A percentile compares a stretch with the other conserved stretches of the same genome.
Evolutionary conservation across 176 grass and related monocot species (phyloP).

Genomic region (Otatea glauca): DNA sequence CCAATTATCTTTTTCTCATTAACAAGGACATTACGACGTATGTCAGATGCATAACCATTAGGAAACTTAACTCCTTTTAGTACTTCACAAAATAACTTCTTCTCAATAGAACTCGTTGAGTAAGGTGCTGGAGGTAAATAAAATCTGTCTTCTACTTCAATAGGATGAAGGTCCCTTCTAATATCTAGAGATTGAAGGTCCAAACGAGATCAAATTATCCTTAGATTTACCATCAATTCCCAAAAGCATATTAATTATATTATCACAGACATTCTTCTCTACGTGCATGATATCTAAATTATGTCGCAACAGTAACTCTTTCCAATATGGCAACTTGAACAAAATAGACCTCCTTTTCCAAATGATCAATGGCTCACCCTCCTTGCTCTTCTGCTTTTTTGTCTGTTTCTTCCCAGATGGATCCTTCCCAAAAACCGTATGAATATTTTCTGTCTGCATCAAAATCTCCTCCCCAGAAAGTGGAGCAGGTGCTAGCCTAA

Average conservation of each 20-base stretch:
- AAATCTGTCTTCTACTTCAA: neutral
- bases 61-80: neutral
- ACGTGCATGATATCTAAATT: neutral
- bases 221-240: neutral
- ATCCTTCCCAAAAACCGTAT: too few species aligned
- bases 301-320: neutral
- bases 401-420: too few species aligned
- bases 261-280: neutral
- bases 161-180: neutral
- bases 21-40: neutral
- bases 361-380: too few species aligned
- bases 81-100: neutral
- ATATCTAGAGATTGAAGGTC: neutral
- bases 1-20: neutral
- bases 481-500: too few species aligned
- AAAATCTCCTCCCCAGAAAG: too few species aligned
- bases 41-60: neutral
- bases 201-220: neutral
- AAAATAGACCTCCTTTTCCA: too few species aligned
- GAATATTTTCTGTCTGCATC: too few species aligned
- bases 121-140: neutral
- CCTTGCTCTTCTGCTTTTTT: too few species aligned
- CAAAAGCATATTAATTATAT: neutral
- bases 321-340: neutral
- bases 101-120: neutral